Conservation (phyloP, 2,329 filamentous ascomycete genomes). For the Proliferodiscus dingleyae region DNA sequence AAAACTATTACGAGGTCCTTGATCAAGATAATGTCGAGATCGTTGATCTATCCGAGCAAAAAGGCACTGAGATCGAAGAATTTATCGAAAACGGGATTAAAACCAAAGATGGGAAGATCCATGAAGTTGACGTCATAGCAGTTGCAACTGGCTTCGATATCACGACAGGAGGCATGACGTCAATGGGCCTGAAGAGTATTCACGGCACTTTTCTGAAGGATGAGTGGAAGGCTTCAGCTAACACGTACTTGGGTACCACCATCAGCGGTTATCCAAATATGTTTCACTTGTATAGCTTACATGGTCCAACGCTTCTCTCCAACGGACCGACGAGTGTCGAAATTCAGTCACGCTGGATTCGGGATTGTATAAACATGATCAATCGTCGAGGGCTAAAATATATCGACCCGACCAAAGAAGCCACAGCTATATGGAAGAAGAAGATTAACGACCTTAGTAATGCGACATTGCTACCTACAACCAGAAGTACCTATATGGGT, state of each 20-base stretch:
- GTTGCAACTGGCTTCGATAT: conserved; percentile 36
- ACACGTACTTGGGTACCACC: conserved; percentile 37
- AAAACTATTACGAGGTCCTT: conserved; percentile 45
- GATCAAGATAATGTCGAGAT: conserved; percentile 42
- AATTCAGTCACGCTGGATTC: conserved; percentile 37
- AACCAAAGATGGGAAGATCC: conserved; percentile 25
- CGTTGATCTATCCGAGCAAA: conserved; percentile 39
- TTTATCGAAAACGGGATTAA: conserved; percentile 36
- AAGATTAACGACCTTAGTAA: conserved; percentile 27
- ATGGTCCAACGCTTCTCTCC: conserved; percentile 21
- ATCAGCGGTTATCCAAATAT: conserved; percentile 43
- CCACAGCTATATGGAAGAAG: conserved; percentile 30
- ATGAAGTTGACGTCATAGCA: conserved; percentile 31
- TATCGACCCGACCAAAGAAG: conserved; percentile 30
- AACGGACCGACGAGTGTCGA: conserved; percentile 38
- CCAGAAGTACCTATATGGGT: conserved; percentile 33
- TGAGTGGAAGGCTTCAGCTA: conserved; percentile 31
- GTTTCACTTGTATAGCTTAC: conserved; percentile 41
- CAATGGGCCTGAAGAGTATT: conserved; percentile 30
- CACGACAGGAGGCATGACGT: conserved; percentile 31
- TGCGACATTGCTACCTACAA: conserved; percentile 29
- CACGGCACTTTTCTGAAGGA: conserved; percentile 30
- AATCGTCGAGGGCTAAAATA: conserved; percentile 26
- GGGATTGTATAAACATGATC: conserved; percentile 30
- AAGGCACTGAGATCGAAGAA: conserved; percentile 31